phyloP scores from a whole-genome alignment of 208 protist genomes.

The Kentomonas sorsogonicus region DNA sequence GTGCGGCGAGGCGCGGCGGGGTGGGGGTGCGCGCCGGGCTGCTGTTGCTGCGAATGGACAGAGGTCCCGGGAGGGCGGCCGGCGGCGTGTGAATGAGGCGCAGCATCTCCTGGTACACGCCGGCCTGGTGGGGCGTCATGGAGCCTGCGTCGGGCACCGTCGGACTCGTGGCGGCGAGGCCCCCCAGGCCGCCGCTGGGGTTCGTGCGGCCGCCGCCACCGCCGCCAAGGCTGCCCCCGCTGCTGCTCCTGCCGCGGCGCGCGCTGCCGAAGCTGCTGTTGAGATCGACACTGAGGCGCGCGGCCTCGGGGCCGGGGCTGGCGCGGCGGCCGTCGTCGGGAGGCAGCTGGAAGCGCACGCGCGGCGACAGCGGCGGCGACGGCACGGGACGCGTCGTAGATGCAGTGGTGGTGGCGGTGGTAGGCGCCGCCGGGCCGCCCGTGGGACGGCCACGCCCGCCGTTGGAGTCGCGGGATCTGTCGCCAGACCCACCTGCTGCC shows the following conservation, averaged over 20 bases:
- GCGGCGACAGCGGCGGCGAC: too few species aligned
- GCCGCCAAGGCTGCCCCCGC: neutral
- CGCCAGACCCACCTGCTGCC: too few species aligned
- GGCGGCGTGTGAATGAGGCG: conserved; percentile 17
- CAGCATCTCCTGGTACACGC: conserved; percentile 34
- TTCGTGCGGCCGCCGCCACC: neutral
- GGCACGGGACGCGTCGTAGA: too few species aligned
- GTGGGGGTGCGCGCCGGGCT: neutral
- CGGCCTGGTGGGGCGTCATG: conserved; percentile 17
- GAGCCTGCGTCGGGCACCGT: neutral
- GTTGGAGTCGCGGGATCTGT: too few species aligned
- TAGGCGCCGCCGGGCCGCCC: too few species aligned
- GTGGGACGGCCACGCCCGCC: too few species aligned
- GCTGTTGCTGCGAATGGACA: neutral
- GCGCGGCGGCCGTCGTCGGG: too few species aligned
- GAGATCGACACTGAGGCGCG: too few species aligned
- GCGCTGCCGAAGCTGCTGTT: neutral
- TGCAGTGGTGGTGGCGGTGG: too few species aligned
- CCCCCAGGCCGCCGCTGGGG: neutral
- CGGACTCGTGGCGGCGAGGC: too few species aligned
- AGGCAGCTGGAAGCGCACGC: too few species aligned
- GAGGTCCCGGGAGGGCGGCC: neutral
- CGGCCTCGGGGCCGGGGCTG: too few species aligned
- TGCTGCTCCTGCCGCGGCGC: neutral
- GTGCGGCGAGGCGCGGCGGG: neutral